Base-by-base conservation (phyloP, 1,284 basidiomycete genomes). In the Cryptococcus floricola region DNA sequence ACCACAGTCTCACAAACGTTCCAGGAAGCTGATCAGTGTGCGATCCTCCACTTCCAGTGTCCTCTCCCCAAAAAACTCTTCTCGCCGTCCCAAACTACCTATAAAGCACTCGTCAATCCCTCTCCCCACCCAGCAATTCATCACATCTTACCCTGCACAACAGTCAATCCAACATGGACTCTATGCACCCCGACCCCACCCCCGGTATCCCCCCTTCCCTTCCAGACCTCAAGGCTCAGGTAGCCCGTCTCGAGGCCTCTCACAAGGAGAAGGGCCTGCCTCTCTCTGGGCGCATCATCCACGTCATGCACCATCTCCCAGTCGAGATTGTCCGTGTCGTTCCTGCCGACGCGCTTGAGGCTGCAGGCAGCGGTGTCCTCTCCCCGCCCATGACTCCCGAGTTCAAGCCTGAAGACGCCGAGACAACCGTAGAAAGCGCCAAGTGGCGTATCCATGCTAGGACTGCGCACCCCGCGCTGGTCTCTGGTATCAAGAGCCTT, bases 391-490 rank as follows among this genome's bases (percentile, higher is more conserved):
- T 74, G 55, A 74, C 75, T 6, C 73, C 75, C 28, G 75, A 74
- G 59, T 75, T 76, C 66, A 74, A 76, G 63, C 68, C 71, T 27
- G 73, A 75, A 54, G 70, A 74, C 50, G 52, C 60, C 12, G 61
- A 65, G 37, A 56, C 67, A 4, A 63, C 62, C 1, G 62, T 72
- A 34, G 69, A 72, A 54, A 63, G 63, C 53, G 64, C 72, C 31
- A 74, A 71, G 51, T 98, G 95, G 95, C 83, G 85, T 12, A 80
- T 98, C 9, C 79, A 84, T 10, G 84, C 87, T 4, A 83, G 94
- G 39, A 87, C 92, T 56, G 95, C 93, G 23, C 95, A 98, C 76
- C 86, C 91, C 5, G 95, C 95, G 8, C 91, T 98, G 88, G 88
- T 95, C 64, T 89, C 87, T 49, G 95, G 96, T 39, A 93, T 98